A percentile compares a stretch with the other conserved stretches of the same genome.
These are phyloP conservation scores for Tympanopsis confertula DNA, from an alignment of 2,329 filamentous ascomycete genomes.

Conservation along the genomic window DNA sequence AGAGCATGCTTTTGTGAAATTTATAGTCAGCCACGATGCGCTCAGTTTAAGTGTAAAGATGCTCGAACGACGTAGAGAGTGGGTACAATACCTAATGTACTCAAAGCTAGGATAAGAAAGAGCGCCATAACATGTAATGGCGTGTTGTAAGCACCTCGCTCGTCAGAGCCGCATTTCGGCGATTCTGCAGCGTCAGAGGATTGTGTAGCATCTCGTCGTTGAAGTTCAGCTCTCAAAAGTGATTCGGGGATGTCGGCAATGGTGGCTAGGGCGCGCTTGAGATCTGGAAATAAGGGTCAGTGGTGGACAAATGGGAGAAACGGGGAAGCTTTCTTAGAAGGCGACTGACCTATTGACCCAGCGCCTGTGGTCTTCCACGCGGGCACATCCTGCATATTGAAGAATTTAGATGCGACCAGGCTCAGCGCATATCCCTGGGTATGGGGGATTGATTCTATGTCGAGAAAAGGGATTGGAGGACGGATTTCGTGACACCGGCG, in stretches of 20 bases:
- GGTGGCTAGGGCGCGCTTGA: background rate
- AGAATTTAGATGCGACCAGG: no score
- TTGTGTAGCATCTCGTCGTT: background rate
- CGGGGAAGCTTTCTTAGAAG: no score
- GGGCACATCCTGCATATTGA: no score
- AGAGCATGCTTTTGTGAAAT: conserved; percentile 37
- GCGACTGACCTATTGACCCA: no score
- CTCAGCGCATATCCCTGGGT: no score
- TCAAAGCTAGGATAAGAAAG: conserved; percentile 51
- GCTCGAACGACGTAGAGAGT: conserved; percentile 1
- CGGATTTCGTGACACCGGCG: no score
- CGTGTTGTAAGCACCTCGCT: conserved; percentile 50
- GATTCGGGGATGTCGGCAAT: background rate
- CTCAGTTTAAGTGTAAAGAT: conserved; percentile 5
- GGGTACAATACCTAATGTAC: conserved; percentile 37
- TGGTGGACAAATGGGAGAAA: no score
- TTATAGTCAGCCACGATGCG: conserved; percentile 4
- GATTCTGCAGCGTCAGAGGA: conserved; percentile 4
- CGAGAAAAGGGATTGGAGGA: no score
- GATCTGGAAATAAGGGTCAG: background rate
- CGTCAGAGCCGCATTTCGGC: conserved; percentile 39
- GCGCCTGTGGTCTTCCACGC: no score
- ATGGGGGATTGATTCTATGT: no score
- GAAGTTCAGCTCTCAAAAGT: background rate
- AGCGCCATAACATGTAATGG: conserved; percentile 57